Percentiles rank a stretch among this genome's conserved stretches.
These are phyloP conservation scores for Neurospora africana DNA, from an alignment of 495 filamentous ascomycete species.

Conservation along the genomic window DNA sequence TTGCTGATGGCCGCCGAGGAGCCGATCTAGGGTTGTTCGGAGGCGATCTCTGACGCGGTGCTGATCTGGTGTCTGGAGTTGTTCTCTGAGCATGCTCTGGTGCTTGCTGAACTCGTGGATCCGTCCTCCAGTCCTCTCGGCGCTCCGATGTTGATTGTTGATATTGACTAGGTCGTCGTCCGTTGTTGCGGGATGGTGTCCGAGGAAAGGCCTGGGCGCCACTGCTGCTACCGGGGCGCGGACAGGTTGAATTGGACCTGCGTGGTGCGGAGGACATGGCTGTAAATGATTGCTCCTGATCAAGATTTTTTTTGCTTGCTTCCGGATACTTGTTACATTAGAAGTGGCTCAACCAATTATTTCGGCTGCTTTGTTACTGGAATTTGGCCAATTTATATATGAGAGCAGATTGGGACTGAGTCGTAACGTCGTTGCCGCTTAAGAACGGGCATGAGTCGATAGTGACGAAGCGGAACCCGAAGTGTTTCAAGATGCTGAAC, in stretches of 20 bases:
- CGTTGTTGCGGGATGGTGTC: not conserved
- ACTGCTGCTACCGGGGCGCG: conserved; percentile 9
- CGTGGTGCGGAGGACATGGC: conserved; percentile 12
- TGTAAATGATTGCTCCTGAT: not conserved
- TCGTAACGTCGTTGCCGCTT: not conserved
- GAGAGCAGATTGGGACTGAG: not conserved
- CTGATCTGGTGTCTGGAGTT: not conserved
- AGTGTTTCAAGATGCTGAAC: not conserved
- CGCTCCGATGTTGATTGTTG: not conserved
- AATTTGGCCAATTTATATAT: not conserved
- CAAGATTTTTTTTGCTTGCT: not conserved
- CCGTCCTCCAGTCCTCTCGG: not conserved
- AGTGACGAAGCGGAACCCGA: not conserved
- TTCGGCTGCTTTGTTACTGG: not conserved
- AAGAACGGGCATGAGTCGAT: not conserved
- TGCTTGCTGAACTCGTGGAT: not conserved
- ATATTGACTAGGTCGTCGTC: not conserved
- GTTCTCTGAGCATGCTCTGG: not conserved
- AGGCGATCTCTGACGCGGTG: not conserved
- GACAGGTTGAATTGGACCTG: conserved; percentile 14
- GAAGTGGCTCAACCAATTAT: not conserved
- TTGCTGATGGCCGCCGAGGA: not conserved
- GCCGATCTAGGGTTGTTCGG: not conserved
- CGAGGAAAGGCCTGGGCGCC: conserved; percentile 7
- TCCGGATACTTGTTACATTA: not conserved